Conservation (phyloP, 495 filamentous ascomycete genomes). For the Podospora tetraspora region DNA sequence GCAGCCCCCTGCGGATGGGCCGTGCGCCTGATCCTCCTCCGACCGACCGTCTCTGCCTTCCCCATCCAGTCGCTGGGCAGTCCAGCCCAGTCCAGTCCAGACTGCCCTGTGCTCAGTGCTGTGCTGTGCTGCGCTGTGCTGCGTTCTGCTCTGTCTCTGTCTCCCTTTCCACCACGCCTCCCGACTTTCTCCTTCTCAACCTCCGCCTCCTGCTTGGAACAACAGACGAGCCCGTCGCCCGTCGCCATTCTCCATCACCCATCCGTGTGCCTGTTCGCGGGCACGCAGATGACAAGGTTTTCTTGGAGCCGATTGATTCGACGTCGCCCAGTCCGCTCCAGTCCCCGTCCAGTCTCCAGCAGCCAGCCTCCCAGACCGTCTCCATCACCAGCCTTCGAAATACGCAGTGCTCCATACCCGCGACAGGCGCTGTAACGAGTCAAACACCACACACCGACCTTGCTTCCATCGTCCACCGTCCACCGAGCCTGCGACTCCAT, state of each 20-base stretch:
- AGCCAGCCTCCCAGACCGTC: not conserved
- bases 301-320: slow-evolving; percentile 23
- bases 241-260: slow-evolving; percentile 21
- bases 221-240: slow-evolving; percentile 15
- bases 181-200: too few species aligned
- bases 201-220: slow-evolving; percentile 17
- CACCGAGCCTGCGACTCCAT: not conserved
- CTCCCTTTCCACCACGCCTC: slow-evolving; percentile 8
- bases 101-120: not conserved
- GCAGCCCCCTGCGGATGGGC: slow-evolving; percentile 7
- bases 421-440: not conserved
- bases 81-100: not conserved
- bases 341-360: not conserved
- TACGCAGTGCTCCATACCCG: not conserved
- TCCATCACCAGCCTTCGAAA: slow-evolving; percentile 3
- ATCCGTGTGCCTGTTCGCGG: slow-evolving; percentile 24
- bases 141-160: not conserved
- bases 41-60: slow-evolving; percentile 11
- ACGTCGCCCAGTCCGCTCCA: slow-evolving; percentile 5
- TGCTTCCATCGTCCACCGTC: not conserved
- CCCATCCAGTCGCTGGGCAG: not conserved
- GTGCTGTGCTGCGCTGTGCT: too few species aligned
- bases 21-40: slow-evolving; percentile 18
- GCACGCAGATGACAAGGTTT: slow-evolving; percentile 28
- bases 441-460: not conserved